Evolutionary conservation across 2,329 filamentous ascomycete species (phyloP).

Genomic region (Penicillium sp.): DNA sequence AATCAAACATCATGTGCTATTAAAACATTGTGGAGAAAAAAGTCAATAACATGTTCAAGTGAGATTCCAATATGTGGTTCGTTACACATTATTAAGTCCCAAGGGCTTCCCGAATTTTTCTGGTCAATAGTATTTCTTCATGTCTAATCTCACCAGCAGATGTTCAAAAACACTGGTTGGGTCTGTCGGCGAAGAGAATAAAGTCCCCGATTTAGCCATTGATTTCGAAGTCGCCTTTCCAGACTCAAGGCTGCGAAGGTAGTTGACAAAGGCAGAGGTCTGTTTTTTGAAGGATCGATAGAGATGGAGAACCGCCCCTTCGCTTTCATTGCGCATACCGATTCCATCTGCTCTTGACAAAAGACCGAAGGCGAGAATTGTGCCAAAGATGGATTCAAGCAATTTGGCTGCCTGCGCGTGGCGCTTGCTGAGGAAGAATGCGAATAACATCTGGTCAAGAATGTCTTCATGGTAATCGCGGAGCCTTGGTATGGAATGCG

Average conservation of each 20-base stretch:
- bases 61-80: too few relatives aligned
- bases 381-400: constrained; percentile 72
- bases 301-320: constrained; percentile 50
- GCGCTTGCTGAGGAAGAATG: constrained; percentile 69
- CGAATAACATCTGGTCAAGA: constrained; percentile 72
- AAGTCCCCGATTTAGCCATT: constrained; percentile 24
- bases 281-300: constrained; percentile 70
- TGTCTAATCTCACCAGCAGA: constrained; percentile 67
- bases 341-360: constrained; percentile 38
- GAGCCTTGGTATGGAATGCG: constrained; percentile 65
- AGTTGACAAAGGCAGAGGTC: constrained; percentile 67
- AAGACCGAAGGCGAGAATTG: constrained; percentile 68
- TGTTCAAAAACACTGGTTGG: constrained; percentile 64
- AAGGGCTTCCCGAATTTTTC: not conserved
- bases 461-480: constrained; percentile 69
- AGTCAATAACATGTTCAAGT: not conserved
- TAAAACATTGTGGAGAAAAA: not conserved
- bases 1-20: constrained; percentile 9
- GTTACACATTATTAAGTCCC: too few relatives aligned
- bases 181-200: constrained; percentile 34
- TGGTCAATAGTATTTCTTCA: constrained; percentile 63
- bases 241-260: constrained; percentile 68
- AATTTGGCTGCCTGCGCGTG: constrained; percentile 71
- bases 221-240: constrained; percentile 54
- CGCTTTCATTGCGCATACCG: constrained; percentile 40